phyloP scores from a whole-genome alignment of 768 basidiomycete genomes.

The Melanogaster broomeanus region DNA sequence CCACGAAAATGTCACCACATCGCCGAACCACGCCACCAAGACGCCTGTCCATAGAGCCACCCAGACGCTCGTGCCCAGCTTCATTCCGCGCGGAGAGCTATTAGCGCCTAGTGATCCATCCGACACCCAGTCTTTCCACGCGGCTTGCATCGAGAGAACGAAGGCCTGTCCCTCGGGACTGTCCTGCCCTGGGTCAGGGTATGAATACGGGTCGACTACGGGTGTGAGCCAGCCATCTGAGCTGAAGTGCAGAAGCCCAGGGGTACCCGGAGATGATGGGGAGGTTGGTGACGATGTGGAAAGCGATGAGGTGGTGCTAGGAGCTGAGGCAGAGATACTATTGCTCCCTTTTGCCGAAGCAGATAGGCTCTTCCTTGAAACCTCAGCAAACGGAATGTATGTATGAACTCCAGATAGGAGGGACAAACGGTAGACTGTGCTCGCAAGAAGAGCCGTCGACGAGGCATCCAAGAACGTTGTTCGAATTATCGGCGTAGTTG shows the following conservation, averaged over 20 bases:
- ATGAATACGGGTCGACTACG: constrained; percentile 72
- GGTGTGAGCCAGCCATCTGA: constrained; percentile 68
- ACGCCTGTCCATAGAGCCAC: background rate
- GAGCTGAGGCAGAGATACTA: constrained; percentile 6
- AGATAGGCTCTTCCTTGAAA: constrained; percentile 44
- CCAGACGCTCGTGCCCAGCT: background rate
- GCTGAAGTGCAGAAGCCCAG: constrained; percentile 48
- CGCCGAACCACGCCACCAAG: background rate
- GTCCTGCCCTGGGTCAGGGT: constrained; percentile 43
- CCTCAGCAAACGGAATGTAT: constrained; percentile 59
- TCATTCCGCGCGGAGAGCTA: constrained; percentile 8
- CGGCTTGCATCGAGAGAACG: constrained; percentile 71
- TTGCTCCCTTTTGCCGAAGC: constrained; percentile 17
- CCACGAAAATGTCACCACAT: background rate
- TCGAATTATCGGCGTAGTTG: constrained; percentile 68
- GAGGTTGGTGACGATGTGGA: constrained; percentile 11
- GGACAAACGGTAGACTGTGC: constrained; percentile 74
- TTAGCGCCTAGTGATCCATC: constrained; percentile 56
- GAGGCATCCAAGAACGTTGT: constrained; percentile 71
- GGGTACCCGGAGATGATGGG: constrained; percentile 2
- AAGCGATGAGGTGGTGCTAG: constrained; percentile 6
- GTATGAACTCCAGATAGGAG: constrained; percentile 50
- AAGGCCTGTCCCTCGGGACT: constrained; percentile 85
- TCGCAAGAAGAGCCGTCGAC: constrained; percentile 73
- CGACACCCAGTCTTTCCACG: constrained; percentile 73